Percentiles rank a stretch among this genome's conserved stretches.
Conservation (phyloP, 176 grass and related monocot species). For the Musa acuminata region DNA sequence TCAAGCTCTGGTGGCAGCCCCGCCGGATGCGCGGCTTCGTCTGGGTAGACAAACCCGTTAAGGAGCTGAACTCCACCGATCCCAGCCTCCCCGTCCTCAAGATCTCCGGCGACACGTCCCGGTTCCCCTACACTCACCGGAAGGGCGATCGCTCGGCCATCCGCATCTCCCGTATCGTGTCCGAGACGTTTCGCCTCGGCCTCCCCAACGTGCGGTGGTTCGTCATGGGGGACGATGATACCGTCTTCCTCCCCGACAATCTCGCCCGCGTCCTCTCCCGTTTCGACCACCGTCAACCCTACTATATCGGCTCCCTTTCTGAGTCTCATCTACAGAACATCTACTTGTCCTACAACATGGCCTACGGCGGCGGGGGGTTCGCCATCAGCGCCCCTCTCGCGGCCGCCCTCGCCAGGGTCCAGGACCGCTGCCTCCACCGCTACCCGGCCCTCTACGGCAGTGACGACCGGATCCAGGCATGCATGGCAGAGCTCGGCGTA, state of each 20-base stretch:
- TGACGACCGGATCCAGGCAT: conserved; percentile 93
- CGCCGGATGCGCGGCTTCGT: conserved; percentile 80
- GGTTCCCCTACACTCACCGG: conserved; percentile 75
- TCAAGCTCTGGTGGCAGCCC: conserved; percentile 81
- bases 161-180: conserved; percentile 93
- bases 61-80: conserved; percentile 57
- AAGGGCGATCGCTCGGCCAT: conserved; percentile 79
- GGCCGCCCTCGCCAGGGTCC: conserved; percentile 61
- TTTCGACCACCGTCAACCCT: conserved; percentile 79
- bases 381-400: conserved; percentile 85
- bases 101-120: conserved; percentile 68
- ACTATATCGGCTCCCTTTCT: conserved; percentile 86
- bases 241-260: conserved; percentile 84
- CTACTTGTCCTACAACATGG: conserved; percentile 93
- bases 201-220: conserved; percentile 76
- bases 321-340: conserved; percentile 96
- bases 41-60: conserved; percentile 73
- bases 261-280: conserved; percentile 59
- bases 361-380: conserved; percentile 93
- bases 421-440: conserved; percentile 69
- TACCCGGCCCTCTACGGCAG: conserved; percentile 90
- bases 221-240: conserved; percentile 98
- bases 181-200: conserved; percentile 74
- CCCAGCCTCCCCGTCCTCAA: conserved; percentile 50
- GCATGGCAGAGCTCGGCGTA: conserved; percentile 89